A percentile compares a stretch with the other conserved stretches of the same genome.
These are phyloP conservation scores for Beverwykella pulmonaria DNA, from an alignment of 495 filamentous ascomycete species.

Conservation along the genomic window DNA sequence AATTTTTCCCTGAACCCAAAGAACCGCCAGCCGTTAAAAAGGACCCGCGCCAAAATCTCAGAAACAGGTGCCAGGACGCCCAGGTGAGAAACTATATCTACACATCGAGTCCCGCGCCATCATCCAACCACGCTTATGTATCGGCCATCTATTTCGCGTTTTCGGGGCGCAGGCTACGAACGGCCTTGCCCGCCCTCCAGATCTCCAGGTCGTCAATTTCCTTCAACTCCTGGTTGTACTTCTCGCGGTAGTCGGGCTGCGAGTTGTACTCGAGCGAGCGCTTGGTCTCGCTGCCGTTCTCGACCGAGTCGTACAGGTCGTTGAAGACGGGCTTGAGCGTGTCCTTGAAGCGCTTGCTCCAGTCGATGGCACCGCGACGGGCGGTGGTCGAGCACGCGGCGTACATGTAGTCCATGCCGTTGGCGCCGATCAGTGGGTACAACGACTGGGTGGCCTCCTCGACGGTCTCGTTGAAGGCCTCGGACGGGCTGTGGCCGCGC, in stretches of 20 bases:
- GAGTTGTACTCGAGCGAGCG: conserved; percentile 93
- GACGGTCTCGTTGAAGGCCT: conserved; percentile 99
- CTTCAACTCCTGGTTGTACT: conserved; percentile 93
- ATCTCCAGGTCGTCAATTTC: conserved; percentile 97
- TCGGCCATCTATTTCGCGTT: conserved; percentile 71
- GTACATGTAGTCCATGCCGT: conserved; percentile 99
- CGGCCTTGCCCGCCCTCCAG: conserved; percentile 97
- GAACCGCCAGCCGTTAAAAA: neutral
- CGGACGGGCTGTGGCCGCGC: conserved; percentile 92
- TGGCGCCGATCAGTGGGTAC: conserved; percentile 92
- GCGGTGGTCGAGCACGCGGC: conserved; percentile 98
- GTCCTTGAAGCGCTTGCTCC: conserved; percentile 92
- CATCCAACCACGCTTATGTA: neutral
- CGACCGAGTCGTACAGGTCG: conserved; percentile 88
- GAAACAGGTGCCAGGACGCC: neutral
- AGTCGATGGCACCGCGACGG: conserved; percentile 97
- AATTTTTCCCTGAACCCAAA: neutral
- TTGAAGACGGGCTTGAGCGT: conserved; percentile 98
- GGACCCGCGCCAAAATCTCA: neutral
- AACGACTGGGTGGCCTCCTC: conserved; percentile 98
- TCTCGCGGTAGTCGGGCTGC: conserved; percentile 90
- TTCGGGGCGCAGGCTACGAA: conserved; percentile 84
- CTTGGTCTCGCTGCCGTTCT: conserved; percentile 87
- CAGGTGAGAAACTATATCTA: conserved; percentile 2
- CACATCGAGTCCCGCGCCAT: neutral